Evolutionary conservation across 306 rosid species (phyloP).

Genomic region (Quercus rubra): DNA sequence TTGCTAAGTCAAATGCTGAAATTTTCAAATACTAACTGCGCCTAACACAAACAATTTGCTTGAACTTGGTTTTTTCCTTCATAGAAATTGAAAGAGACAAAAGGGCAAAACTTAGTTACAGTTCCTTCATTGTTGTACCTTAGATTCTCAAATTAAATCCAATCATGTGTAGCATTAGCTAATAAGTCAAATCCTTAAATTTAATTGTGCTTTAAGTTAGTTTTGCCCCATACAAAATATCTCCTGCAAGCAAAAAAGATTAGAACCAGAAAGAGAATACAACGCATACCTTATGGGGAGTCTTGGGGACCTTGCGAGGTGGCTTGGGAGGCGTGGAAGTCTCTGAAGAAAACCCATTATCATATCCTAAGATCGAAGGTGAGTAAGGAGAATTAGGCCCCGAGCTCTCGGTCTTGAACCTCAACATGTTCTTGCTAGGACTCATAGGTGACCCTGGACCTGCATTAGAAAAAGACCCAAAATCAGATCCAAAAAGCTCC

Average conservation of each 20-base stretch:
- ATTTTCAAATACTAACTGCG: not conserved
- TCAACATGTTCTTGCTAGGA: conserved; percentile 85
- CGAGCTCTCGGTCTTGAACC: conserved; percentile 76
- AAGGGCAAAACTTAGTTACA: not conserved
- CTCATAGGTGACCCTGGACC: conserved; percentile 66
- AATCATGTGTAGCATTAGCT: too few species aligned
- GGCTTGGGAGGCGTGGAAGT: conserved; percentile 88
- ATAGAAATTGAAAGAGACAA: not conserved
- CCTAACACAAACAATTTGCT: not conserved
- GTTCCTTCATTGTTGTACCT: not conserved
- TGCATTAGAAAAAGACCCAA: conserved; percentile 73
- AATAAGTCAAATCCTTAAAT: too few species aligned
- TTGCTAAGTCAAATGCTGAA: not conserved
- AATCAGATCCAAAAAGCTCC: conserved; percentile 93
- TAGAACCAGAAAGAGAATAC: conserved; percentile 18
- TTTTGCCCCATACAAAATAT: too few species aligned
- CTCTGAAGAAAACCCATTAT: conserved; percentile 46
- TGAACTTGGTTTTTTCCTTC: not conserved
- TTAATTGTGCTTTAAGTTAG: too few species aligned
- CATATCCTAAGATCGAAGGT: conserved; percentile 64
- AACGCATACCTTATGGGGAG: conserved; percentile 76
- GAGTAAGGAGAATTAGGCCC: conserved; percentile 81
- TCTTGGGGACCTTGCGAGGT: conserved; percentile 92
- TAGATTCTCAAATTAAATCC: not conserved
- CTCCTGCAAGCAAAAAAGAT: not conserved